phyloP scores from a whole-genome alignment of 768 basidiomycete genomes.

The Saitozyma podzolica region DNA sequence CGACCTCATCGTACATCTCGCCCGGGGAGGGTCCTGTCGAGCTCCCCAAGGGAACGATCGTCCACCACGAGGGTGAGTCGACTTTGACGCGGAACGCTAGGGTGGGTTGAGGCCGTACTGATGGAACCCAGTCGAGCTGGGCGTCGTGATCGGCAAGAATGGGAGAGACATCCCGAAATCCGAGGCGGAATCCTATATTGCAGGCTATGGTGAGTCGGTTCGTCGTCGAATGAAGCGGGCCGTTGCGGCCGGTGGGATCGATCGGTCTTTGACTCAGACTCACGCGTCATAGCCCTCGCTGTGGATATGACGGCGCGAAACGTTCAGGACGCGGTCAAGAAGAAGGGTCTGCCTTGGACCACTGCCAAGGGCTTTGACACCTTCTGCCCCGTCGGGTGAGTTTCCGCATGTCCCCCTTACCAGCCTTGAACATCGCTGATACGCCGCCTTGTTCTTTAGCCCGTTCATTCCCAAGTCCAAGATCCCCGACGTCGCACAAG shows the following conservation, averaged over 20 bases:
- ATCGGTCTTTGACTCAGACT: neutral
- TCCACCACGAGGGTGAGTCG: conserved; percentile 82
- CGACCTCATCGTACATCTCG: conserved; percentile 80
- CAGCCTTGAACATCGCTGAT: neutral
- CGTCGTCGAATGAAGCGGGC: neutral
- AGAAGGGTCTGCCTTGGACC: conserved; percentile 94
- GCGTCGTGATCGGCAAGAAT: conserved; percentile 86
- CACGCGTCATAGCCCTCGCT: conserved; percentile 66
- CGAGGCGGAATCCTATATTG: conserved; percentile 74
- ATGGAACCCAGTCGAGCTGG: conserved; percentile 73
- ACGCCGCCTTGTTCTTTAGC: conserved; percentile 51
- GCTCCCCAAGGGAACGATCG: conserved; percentile 76
- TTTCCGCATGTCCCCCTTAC: conserved; percentile 2
- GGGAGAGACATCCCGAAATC: conserved; percentile 77
- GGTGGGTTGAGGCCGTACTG: neutral
- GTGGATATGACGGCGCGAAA: conserved; percentile 97
- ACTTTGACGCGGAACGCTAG: neutral
- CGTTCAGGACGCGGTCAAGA: conserved; percentile 88
- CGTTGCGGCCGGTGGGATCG: neutral
- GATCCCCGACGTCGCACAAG: conserved; percentile 70
- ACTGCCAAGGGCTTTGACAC: conserved; percentile 96
- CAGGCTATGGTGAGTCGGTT: conserved; percentile 74
- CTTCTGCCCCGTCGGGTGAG: conserved; percentile 84
- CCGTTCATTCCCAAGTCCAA: conserved; percentile 75
- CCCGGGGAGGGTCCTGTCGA: conserved; percentile 74